phyloP scores from a whole-genome alignment of 2,329 filamentous ascomycete genomes.

The Colletotrichum musae region DNA sequence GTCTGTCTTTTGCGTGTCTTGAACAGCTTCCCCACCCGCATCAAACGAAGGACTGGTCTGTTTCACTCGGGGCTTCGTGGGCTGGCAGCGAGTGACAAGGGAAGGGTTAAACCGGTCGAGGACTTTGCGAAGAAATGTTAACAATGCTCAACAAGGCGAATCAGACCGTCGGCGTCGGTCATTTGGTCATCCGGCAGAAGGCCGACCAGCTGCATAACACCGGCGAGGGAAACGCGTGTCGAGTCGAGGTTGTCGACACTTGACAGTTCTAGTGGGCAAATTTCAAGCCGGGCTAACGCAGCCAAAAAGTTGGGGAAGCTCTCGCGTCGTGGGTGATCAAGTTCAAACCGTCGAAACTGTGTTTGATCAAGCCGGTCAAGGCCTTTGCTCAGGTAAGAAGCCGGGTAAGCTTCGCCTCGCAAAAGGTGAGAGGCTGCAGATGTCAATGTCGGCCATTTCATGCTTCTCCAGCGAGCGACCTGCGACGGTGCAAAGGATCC shows the following conservation, averaged over 20 bases:
- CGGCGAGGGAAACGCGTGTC: conserved; percentile 26
- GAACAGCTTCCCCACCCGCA: conserved; percentile 20
- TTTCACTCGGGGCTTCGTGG: conserved; percentile 35
- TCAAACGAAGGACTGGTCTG: conserved; percentile 23
- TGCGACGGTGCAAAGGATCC: neutral
- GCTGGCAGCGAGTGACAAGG: conserved; percentile 17
- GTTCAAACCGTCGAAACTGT: conserved; percentile 9
- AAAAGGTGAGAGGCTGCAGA: conserved; percentile 5
- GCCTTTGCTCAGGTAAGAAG: neutral
- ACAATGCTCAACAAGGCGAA: conserved; percentile 16
- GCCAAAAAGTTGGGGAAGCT: conserved; percentile 1
- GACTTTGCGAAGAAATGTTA: neutral
- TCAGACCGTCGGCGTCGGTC: conserved; percentile 1
- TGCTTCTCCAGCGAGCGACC: neutral
- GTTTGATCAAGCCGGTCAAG: conserved; percentile 6
- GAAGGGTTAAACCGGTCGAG: conserved; percentile 1
- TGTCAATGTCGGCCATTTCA: conserved; percentile 1
- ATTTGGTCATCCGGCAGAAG: conserved; percentile 1
- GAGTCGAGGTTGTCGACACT: neutral
- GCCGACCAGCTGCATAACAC: conserved; percentile 28
- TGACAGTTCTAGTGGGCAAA: neutral
- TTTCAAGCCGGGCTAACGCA: conserved; percentile 8
- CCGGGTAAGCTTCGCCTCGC: neutral
- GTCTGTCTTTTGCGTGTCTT: conserved; percentile 20
- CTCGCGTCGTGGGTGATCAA: conserved; percentile 1